Evolutionary conservation across 345 rosid genomes (phyloP).

Genomic region (Arabis alpina): DNA sequence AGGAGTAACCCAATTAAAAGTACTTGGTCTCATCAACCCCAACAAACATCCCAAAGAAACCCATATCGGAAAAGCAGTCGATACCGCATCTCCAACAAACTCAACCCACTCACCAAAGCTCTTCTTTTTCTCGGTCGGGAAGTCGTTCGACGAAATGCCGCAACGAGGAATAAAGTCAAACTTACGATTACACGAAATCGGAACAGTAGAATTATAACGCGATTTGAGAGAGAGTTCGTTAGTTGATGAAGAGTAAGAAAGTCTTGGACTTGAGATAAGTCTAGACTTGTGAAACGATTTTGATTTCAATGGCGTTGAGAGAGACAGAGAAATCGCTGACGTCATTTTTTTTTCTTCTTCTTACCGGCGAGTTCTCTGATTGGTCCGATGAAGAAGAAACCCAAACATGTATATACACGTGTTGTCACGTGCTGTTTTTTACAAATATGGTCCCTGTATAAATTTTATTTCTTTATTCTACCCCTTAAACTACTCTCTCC

Average conservation of each 20-base stretch:
- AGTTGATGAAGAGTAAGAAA: neutral
- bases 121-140: slow-evolving; percentile 34
- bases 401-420: slow-evolving; percentile 11
- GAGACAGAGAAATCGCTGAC: slow-evolving; percentile 23
- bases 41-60: slow-evolving; percentile 77
- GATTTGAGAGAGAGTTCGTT: slow-evolving; percentile 20
- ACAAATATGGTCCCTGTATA: slow-evolving; percentile 5
- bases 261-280: neutral
- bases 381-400: slow-evolving; percentile 24
- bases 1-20: slow-evolving; percentile 82
- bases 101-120: slow-evolving; percentile 69
- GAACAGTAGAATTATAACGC: neutral
- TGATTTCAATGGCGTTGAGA: slow-evolving; percentile 22
- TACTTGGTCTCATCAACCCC: slow-evolving; percentile 67
- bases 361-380: slow-evolving; percentile 26
- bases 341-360: slow-evolving; percentile 14
- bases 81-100: slow-evolving; percentile 62
- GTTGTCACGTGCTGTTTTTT: slow-evolving; percentile 1
- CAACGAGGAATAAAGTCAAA: slow-evolving; percentile 45
- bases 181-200: slow-evolving; percentile 16
- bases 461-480: neutral
- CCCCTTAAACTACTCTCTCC: neutral
- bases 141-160: slow-evolving; percentile 61
- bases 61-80: slow-evolving; percentile 89
- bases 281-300: slow-evolving; percentile 3